phyloP scores from a whole-genome alignment of 2,329 filamentous ascomycete species.

The Colletotrichum lini region DNA sequence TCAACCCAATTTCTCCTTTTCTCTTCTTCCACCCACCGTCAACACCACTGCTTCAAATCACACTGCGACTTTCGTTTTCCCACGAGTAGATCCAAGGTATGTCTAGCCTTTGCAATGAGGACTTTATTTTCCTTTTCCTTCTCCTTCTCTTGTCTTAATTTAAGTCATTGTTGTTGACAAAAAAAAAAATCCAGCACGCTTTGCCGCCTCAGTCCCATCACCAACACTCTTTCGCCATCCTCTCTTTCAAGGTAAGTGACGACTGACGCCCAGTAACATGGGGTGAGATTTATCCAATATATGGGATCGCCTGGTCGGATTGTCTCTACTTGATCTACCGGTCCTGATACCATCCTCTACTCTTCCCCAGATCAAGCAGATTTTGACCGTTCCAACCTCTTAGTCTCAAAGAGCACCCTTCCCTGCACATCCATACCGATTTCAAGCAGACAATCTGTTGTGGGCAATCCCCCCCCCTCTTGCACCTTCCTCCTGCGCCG shows the following conservation, averaged over 20 bases:
- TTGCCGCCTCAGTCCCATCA: conserved; percentile 23
- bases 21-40: conserved; percentile 11
- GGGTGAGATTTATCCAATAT: not conserved
- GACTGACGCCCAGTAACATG: not conserved
- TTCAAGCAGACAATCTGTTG: not conserved
- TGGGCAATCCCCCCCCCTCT: not conserved
- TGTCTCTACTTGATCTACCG: not conserved
- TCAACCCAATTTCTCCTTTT: not conserved
- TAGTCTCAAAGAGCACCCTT: not conserved
- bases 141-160: not conserved
- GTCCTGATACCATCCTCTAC: not conserved
- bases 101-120: not conserved
- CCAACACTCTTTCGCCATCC: conserved; percentile 9
- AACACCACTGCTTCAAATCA: conserved; percentile 10
- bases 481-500: conserved; percentile 21
- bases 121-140: not conserved
- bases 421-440: not conserved
- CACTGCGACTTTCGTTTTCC: conserved; percentile 21
- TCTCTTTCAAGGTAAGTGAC: conserved; percentile 19
- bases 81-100: conserved; percentile 14
- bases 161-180: not conserved
- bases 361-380: not conserved
- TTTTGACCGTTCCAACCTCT: not conserved
- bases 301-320: not conserved
- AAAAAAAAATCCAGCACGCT: conserved; percentile 4